These are phyloP conservation scores for Solanum phureja DNA, from an alignment of 257 asterid genomes.

Conservation along the genomic window DNA sequence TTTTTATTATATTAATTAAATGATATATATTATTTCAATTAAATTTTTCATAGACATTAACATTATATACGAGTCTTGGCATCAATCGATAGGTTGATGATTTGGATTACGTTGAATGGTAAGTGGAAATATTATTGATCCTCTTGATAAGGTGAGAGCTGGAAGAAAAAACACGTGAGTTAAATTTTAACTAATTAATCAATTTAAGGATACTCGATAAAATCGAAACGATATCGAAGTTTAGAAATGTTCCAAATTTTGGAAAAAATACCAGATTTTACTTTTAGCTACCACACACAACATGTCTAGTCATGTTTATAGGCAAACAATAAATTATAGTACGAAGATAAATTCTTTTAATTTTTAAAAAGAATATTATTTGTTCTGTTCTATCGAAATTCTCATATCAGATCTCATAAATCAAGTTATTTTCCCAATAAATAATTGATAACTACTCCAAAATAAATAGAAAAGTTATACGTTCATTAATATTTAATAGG, in stretches of 20 bases:
- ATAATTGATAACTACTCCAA: not conserved
- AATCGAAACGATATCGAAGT: too few relatives aligned
- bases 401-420: not conserved
- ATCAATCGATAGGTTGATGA: not conserved
- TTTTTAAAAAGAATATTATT: not conserved
- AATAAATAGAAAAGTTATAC: too few relatives aligned
- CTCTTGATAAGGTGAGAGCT: fast-evolving
- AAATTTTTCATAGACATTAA: too few relatives aligned
- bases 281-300: not conserved
- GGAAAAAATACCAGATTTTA: not conserved
- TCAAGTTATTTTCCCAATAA: not conserved
- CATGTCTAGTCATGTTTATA: not conserved
- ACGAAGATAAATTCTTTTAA: not conserved
- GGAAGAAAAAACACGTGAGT: not conserved
- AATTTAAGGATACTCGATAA: too few relatives aligned
- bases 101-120: not conserved
- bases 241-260: not conserved
- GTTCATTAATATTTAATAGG: too few relatives aligned
- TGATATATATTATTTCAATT: too few relatives aligned
- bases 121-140: not conserved
- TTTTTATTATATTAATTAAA: not conserved
- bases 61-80: not conserved
- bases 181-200: not conserved
- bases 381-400: not conserved
- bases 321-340: not conserved